Evolutionary conservation across 2,329 filamentous ascomycete species (phyloP).

Genomic region (Neofusicoccum kwambonambiense): DNA sequence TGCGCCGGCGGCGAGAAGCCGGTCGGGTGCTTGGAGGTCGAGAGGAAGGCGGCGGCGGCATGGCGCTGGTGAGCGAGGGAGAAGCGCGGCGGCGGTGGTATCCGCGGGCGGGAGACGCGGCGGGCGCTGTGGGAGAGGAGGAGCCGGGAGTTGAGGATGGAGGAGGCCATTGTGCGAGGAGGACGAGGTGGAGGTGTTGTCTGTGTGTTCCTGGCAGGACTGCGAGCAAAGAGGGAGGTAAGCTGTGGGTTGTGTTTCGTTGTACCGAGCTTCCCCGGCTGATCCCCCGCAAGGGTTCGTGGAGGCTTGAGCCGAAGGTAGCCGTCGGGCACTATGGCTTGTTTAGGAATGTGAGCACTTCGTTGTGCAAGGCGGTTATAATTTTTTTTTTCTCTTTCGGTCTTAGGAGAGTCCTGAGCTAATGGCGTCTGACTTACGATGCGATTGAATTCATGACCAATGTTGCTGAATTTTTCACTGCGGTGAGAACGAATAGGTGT

Average conservation of each 20-base stretch:
- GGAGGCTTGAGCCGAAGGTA: slow-evolving; percentile 12
- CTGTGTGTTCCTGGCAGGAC: not conserved
- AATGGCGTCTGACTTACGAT: too few species aligned
- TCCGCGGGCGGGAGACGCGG: not conserved
- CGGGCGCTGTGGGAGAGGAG: slow-evolving; percentile 10
- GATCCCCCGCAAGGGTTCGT: not conserved
- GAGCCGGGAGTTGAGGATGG: not conserved
- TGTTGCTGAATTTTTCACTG: too few species aligned
- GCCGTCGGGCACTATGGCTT: not conserved
- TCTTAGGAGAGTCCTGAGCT: too few species aligned
- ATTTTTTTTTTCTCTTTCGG: too few species aligned
- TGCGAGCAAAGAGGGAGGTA: not conserved
- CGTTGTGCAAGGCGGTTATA: not conserved
- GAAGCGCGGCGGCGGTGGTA: not conserved
- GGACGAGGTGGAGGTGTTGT: too few species aligned
- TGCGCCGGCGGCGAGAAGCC: slow-evolving; percentile 68
- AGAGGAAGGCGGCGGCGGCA: not conserved
- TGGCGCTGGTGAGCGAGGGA: not conserved
- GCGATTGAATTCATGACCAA: too few species aligned
- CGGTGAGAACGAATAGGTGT: too few species aligned
- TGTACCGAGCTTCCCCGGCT: not conserved
- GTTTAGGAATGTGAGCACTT: not conserved
- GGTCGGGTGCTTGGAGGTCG: slow-evolving; percentile 59
- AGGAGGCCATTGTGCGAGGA: not conserved
- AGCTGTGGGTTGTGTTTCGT: not conserved